Conservation (phyloP, 148 eudicot genomes). For the Selenicereus undatus region DNA sequence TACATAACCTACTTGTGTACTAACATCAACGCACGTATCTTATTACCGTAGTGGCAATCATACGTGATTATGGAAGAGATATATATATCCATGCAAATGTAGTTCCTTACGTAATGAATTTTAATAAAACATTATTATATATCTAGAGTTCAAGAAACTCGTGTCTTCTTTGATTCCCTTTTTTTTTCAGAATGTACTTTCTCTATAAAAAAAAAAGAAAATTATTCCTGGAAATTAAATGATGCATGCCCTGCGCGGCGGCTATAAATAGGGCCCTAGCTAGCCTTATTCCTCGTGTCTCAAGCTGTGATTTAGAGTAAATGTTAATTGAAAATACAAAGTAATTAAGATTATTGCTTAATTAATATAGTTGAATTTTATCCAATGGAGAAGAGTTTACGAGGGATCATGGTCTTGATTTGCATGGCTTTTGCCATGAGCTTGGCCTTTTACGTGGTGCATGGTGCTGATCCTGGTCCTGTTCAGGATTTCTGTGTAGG, state of each 20-base stretch:
- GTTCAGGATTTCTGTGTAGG: conserved; percentile 31
- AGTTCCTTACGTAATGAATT: not conserved
- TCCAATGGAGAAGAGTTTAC: not conserved
- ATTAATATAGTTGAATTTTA: too few relatives aligned
- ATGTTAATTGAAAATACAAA: not conserved
- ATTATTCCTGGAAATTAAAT: not conserved
- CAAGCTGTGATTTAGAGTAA: not conserved
- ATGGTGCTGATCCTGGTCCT: conserved; percentile 23
- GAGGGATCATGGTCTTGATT: not conserved
- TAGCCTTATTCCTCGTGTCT: not conserved
- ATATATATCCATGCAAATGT: too few relatives aligned
- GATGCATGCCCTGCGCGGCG: not conserved
- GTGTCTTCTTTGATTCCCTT: not conserved
- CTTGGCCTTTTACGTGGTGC: not conserved
- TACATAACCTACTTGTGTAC: too few relatives aligned
- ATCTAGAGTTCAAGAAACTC: not conserved
- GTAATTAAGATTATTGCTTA: not conserved
- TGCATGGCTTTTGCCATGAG: conserved; percentile 19
- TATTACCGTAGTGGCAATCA: too few relatives aligned
- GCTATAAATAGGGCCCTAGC: not conserved
- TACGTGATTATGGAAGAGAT: too few relatives aligned
- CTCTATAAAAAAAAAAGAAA: not conserved
- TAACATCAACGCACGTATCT: too few relatives aligned
- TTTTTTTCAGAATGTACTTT: not conserved
- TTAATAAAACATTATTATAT: not conserved